phyloP scores from a whole-genome alignment of 805 yeast genomes.

The Teunomyces pallodes region DNA sequence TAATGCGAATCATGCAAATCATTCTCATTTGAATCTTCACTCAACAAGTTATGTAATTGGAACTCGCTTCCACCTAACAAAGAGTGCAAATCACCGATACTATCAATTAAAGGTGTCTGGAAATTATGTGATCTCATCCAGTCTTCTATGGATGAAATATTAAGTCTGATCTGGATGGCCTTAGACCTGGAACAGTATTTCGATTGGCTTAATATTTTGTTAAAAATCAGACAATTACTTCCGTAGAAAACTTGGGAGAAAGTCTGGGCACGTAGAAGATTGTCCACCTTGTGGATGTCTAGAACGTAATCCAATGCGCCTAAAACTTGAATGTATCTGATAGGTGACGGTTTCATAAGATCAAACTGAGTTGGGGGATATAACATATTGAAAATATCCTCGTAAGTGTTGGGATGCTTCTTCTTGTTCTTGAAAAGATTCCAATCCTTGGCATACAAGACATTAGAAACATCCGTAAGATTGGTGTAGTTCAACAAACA shows the following conservation, averaged over 20 bases:
- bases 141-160: slow-evolving; percentile 83
- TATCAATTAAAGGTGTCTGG: slow-evolving; percentile 36
- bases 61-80: slow-evolving; percentile 14
- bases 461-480: slow-evolving; percentile 77
- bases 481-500: slow-evolving; percentile 74
- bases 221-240: slow-evolving; percentile 71
- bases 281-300: slow-evolving; percentile 77
- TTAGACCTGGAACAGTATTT: slow-evolving; percentile 74
- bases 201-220: slow-evolving; percentile 63
- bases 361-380: slow-evolving; percentile 83
- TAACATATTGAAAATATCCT: slow-evolving; percentile 70
- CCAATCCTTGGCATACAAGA: slow-evolving; percentile 72
- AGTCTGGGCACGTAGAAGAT: slow-evolving; percentile 73
- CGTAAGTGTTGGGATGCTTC: slow-evolving; percentile 51
- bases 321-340: slow-evolving; percentile 77
- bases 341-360: slow-evolving; percentile 85
- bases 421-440: slow-evolving; percentile 47
- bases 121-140: slow-evolving; percentile 80
- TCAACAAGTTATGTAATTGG: slow-evolving; percentile 22
- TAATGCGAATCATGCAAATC: slow-evolving; percentile 44
- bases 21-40: slow-evolving; percentile 13
- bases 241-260: slow-evolving; percentile 76
- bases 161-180: slow-evolving; percentile 87
- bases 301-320: slow-evolving; percentile 87
- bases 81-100: slow-evolving; percentile 25